A percentile compares a stretch with the other conserved stretches of the same genome.
Evolutionary conservation across 768 basidiomycete genomes (phyloP).

Genomic region (Phallus indusiatus): DNA sequence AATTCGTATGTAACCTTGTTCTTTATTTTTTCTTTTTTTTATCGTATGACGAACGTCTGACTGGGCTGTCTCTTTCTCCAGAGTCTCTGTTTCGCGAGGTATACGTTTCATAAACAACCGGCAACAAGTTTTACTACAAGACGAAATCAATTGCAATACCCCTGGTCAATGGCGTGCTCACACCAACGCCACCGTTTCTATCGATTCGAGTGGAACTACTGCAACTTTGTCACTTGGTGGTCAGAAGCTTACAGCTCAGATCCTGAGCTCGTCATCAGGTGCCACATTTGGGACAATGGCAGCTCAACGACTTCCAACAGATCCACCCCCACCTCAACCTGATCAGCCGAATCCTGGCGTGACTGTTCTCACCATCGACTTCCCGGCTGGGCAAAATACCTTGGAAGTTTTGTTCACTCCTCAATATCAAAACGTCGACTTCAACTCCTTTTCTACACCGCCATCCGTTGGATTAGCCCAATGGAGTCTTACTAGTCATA

Average conservation of each 20-base stretch:
- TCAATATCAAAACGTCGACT: conserved; percentile 71
- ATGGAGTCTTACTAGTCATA: conserved; percentile 79
- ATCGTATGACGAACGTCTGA: neutral
- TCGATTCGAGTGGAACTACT: conserved; percentile 44
- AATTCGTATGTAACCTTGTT: conserved; percentile 42
- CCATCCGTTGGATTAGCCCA: conserved; percentile 54
- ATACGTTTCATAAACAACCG: conserved; percentile 75
- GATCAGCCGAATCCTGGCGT: conserved; percentile 77
- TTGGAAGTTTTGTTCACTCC: conserved; percentile 88
- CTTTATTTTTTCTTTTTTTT: too few relatives aligned
- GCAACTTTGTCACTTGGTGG: conserved; percentile 71
- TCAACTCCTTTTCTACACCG: conserved; percentile 58
- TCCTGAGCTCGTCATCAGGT: conserved; percentile 58
- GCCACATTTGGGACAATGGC: conserved; percentile 49
- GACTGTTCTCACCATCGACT: conserved; percentile 62
- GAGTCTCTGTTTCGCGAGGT: conserved; percentile 73
- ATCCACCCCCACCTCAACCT: conserved; percentile 51
- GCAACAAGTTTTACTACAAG: conserved; percentile 84
- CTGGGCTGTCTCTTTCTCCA: conserved; percentile 18
- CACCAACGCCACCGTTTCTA: conserved; percentile 75
- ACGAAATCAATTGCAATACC: conserved; percentile 63
- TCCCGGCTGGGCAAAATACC: conserved; percentile 62
- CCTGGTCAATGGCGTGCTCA: conserved; percentile 86
- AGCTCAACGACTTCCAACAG: conserved; percentile 48
- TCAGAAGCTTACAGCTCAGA: conserved; percentile 52